Base-by-base conservation (phyloP, 345 rosid species). In the Populus simonii region DNA sequence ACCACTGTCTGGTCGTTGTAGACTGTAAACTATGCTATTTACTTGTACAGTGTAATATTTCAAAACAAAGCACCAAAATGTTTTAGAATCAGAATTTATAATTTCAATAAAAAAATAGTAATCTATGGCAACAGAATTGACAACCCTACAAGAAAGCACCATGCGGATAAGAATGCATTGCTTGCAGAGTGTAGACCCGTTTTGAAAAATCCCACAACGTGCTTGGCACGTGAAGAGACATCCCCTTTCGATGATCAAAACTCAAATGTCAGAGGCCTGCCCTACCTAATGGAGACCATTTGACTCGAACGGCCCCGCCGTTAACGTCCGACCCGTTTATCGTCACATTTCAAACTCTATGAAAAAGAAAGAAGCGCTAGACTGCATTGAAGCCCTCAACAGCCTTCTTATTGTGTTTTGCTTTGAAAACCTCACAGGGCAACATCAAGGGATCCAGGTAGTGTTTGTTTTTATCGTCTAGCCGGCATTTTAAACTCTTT, bases 291-390 rank as follows among this genome's bases (percentile, higher is more conserved):
- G 76, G 76, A 78, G 81, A 82, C 85, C 74, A 35, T 66, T 78
- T 84, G 85, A 86, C 71, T 70, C 45, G 43, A 41, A 33, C 72
- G 78, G 49, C 72, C 74, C 72, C 45, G 76, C 85, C 84, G 85
- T 84, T 77, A 72, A 74, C 38, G 61, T 86, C 85, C 47, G 74
- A 73, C 17, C 76, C 75, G 70, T 29, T 74, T 38, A 18, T 25
- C 36, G 3, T 18, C 31, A 23, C 36, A 13, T 1, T 9, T 70
- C 11, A 66, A 71, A 36, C 36, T 31, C 53, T 51, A 33, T 33
- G 35, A 33, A 33, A 33, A 33, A 4, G 35, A 33, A 13, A 68
- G 6, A 22, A 55, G 27, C 47, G 1, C 10, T 16, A 22, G 38
- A 6, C 6, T 66, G 69, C 41, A 7, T 17, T n/a, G 1, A 33